Percentiles rank a stretch among this genome's conserved stretches.
Conservation (phyloP, 2,329 filamentous ascomycete species). For the Pseudonectria foliicola region DNA sequence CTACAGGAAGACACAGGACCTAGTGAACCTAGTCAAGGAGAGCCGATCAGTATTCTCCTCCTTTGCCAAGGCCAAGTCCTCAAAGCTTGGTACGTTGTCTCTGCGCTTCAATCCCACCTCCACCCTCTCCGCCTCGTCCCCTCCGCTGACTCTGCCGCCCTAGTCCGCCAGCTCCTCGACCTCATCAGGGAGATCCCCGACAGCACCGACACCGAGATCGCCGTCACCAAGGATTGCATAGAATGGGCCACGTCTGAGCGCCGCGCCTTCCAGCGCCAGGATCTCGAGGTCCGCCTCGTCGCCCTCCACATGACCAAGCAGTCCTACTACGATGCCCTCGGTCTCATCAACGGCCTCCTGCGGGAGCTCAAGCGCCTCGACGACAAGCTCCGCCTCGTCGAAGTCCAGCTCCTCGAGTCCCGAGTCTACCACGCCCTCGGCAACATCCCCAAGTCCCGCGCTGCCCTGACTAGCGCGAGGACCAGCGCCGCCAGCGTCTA, state of each 20-base stretch:
- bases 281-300: constrained; percentile 93
- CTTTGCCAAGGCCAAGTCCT: constrained; percentile 98
- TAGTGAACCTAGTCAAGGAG: constrained; percentile 83
- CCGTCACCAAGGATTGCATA: constrained; percentile 97
- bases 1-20: constrained; percentile 67
- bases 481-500: constrained; percentile 96
- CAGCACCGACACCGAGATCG: constrained; percentile 87
- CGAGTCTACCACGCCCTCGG: constrained; percentile 95
- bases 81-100: constrained; percentile 73
- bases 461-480: constrained; percentile 86
- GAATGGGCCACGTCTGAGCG: constrained; percentile 96
- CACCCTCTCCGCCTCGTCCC: neutral
- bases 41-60: constrained; percentile 87
- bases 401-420: constrained; percentile 95
- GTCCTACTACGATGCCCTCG: constrained; percentile 93
- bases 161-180: constrained; percentile 94
- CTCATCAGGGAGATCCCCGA: constrained; percentile 91
- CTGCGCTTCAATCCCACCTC: neutral
- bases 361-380: constrained; percentile 96
- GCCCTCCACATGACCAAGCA: constrained; percentile 94
- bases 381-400: constrained; percentile 95
- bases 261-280: constrained; percentile 93
- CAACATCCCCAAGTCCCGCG: constrained; percentile 92
- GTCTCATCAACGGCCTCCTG: constrained; percentile 91
- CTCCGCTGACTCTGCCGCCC: constrained; percentile 1